Evolutionary conservation across 2,329 filamentous ascomycete species (phyloP).

Genomic region (Microsporum audouinii): DNA sequence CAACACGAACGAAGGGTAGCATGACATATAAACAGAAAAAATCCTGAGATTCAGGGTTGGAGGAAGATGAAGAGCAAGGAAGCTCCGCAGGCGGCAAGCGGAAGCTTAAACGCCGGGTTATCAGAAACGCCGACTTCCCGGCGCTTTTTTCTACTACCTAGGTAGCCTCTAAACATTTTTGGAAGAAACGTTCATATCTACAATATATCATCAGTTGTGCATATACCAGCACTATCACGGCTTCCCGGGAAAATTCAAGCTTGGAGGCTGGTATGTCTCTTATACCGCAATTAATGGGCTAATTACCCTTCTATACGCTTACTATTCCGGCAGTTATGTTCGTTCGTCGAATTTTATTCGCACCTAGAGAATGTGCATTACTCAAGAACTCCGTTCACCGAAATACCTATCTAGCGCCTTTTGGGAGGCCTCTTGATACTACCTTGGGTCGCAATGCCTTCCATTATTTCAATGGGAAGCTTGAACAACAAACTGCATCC

Average conservation of each 20-base stretch:
- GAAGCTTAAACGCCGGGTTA: neutral
- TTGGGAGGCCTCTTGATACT: neutral
- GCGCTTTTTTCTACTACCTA: neutral
- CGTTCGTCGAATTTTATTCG: neutral
- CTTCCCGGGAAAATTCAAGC: neutral
- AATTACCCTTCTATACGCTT: neutral
- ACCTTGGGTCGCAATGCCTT: neutral
- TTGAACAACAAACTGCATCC: slow-evolving; percentile 7
- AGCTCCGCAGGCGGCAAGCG: neutral
- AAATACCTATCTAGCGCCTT: neutral
- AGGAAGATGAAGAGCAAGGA: neutral
- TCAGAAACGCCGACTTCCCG: neutral
- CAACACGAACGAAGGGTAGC: neutral
- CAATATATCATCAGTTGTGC: no score
- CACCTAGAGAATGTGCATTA: neutral
- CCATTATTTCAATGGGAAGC: slow-evolving; percentile 18
- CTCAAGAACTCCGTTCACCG: neutral
- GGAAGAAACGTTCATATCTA: no score
- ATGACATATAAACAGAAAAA: neutral
- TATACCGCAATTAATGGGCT: neutral
- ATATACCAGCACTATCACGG: no score
- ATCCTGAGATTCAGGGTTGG: neutral
- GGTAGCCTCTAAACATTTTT: no score
- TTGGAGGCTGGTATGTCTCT: neutral
- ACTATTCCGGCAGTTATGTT: neutral